Evolutionary conservation across 140 eudicot genomes (phyloP).

Genomic region (Cichorium intybus): DNA sequence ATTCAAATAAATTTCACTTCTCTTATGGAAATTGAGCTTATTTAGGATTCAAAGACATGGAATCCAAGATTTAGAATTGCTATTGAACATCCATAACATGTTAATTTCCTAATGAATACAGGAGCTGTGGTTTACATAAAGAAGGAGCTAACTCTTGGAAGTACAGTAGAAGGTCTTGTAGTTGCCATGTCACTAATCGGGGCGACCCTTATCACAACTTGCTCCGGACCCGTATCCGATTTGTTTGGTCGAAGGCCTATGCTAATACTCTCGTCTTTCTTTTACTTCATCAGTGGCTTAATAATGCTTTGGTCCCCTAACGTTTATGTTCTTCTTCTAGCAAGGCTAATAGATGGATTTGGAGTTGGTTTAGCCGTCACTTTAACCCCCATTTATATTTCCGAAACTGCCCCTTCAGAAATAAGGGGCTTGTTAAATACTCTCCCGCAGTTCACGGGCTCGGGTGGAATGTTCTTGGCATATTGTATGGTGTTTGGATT

Average conservation of each 20-base stretch:
- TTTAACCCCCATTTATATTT: conserved; percentile 64
- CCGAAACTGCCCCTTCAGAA: conserved; percentile 77
- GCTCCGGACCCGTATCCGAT: conserved; percentile 77
- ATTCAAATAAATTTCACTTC: background rate
- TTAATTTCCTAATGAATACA: conserved; percentile 12
- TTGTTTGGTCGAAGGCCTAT: conserved; percentile 67
- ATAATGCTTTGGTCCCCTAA: conserved; percentile 84
- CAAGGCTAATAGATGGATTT: conserved; percentile 65
- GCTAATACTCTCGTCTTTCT: conserved; percentile 58
- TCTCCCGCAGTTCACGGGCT: conserved; percentile 68
- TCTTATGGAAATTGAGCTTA: background rate
- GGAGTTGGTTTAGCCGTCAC: conserved; percentile 75
- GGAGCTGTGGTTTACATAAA: conserved; percentile 71
- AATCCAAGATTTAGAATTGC: background rate
- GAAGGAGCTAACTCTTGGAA: conserved; percentile 41
- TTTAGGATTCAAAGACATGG: background rate
- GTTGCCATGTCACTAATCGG: conserved; percentile 83
- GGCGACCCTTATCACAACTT: conserved; percentile 66
- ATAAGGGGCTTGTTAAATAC: conserved; percentile 63
- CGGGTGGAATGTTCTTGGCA: conserved; percentile 69
- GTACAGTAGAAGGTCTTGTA: conserved; percentile 69
- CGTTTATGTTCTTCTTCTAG: conserved; percentile 58
- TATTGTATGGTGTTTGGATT: conserved; percentile 73
- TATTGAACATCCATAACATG: background rate
- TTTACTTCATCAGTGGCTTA: conserved; percentile 59